These are phyloP conservation scores for Heterobasidion occidentale DNA, from an alignment of 1,284 basidiomycete genomes.

Conservation along the genomic window DNA sequence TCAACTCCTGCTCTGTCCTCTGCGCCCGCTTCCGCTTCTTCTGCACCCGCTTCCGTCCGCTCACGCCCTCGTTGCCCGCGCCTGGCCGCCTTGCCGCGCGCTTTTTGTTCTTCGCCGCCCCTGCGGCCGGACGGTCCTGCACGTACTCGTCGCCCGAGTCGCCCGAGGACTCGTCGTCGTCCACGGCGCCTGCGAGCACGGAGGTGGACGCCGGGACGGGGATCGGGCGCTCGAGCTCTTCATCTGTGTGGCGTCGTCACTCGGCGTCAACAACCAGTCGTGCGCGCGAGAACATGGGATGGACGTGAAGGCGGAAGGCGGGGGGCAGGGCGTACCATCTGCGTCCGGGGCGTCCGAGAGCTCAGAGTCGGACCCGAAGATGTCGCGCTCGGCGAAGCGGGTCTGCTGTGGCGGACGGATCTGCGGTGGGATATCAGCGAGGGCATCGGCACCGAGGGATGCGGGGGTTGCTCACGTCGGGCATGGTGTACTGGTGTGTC, in stretches of 20 bases:
- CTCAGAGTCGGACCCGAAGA: slow-evolving; percentile 76
- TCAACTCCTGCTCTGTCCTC: slow-evolving; percentile 51
- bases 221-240: slow-evolving; percentile 13
- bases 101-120: slow-evolving; percentile 36
- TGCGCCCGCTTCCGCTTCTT: slow-evolving; percentile 30
- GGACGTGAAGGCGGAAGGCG: neutral
- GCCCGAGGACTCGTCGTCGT: slow-evolving; percentile 40
- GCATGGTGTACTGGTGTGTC: too few relatives aligned
- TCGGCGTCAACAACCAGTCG: too few relatives aligned
- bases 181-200: slow-evolving; percentile 14
- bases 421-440: too few relatives aligned
- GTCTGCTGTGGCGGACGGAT: too few relatives aligned
- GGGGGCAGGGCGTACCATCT: slow-evolving; percentile 33
- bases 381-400: slow-evolving; percentile 26
- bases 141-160: slow-evolving; percentile 55
- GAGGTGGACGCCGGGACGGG: too few relatives aligned
- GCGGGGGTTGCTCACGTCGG: too few relatives aligned
- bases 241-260: slow-evolving; percentile 16
- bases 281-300: slow-evolving; percentile 2
- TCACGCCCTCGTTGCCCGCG: slow-evolving; percentile 1
- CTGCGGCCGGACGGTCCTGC: slow-evolving; percentile 11
- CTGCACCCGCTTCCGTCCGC: neutral
- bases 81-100: slow-evolving; percentile 16
- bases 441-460: too few relatives aligned
- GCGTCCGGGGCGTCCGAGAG: slow-evolving; percentile 38